Conservation (phyloP, 1,284 basidiomycete genomes). For the Cutaneotrichosporon sp. region DNA sequence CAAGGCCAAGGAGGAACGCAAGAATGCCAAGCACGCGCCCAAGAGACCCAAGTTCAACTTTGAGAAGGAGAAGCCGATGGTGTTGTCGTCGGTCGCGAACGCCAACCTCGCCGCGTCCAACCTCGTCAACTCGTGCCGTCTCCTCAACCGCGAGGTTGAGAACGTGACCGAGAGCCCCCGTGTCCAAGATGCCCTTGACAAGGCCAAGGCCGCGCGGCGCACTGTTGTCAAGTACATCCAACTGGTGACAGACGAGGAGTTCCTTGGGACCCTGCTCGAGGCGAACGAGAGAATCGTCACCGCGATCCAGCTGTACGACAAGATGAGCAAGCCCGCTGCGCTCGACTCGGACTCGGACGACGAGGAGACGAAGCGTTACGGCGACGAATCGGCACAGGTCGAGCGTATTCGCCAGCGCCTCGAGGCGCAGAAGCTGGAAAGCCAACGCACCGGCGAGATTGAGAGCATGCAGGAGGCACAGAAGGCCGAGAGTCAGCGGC, state of each 20-base stretch:
- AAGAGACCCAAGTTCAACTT: constrained; percentile 74
- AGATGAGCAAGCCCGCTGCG: constrained; percentile 59
- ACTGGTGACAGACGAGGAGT: constrained; percentile 89
- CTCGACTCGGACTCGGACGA: constrained; percentile 58
- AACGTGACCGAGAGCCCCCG: constrained; percentile 71
- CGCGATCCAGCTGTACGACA: constrained; percentile 84
- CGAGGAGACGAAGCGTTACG: constrained; percentile 26
- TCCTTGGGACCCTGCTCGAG: constrained; percentile 89
- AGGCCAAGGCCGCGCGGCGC: constrained; percentile 77
- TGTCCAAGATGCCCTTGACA: constrained; percentile 81
- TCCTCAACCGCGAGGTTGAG: constrained; percentile 84
- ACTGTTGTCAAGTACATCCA: constrained; percentile 84
- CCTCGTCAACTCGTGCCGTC: constrained; percentile 86
- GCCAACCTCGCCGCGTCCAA: constrained; percentile 88
- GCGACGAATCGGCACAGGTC: constrained; percentile 20
- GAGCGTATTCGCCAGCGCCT: constrained; percentile 38
- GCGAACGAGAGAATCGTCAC: constrained; percentile 89
- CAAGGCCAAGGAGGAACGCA: constrained; percentile 55
- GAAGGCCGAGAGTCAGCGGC: constrained; percentile 62
- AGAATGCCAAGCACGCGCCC: constrained; percentile 39
- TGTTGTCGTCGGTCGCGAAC: constrained; percentile 78
- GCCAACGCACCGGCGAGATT: constrained; percentile 58
- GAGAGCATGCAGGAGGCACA: constrained; percentile 52
- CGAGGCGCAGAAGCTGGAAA: constrained; percentile 52
- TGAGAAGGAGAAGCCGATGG: constrained; percentile 87